A percentile compares a stretch with the other conserved stretches of the same genome.
These are phyloP conservation scores for Hymenoscyphus occultus DNA, from an alignment of 2,329 filamentous ascomycete genomes.

Conservation along the genomic window DNA sequence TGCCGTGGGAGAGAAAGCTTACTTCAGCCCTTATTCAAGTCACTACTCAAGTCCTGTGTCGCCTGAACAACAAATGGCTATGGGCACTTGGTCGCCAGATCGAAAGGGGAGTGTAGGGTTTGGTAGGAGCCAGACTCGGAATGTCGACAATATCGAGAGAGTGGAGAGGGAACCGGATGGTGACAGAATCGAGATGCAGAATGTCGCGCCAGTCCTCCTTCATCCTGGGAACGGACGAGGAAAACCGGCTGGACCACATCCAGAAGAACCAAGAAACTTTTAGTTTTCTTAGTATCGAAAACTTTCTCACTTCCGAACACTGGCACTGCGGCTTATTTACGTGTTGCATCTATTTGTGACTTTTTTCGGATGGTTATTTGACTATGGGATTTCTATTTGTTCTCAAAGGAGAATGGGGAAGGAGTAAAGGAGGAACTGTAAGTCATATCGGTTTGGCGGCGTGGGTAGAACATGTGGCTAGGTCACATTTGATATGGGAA, in stretches of 20 bases:
- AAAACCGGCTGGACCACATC: conserved; percentile 13
- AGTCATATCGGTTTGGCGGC: neutral
- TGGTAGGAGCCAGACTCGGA: conserved; percentile 14
- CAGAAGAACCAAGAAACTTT: conserved; percentile 24
- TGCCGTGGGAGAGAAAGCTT: conserved; percentile 43
- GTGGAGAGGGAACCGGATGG: conserved; percentile 21
- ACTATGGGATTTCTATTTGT: neutral
- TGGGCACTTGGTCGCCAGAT: conserved; percentile 18
- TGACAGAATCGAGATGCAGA: conserved; percentile 31
- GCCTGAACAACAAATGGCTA: conserved; percentile 19
- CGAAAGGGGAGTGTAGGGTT: conserved; percentile 22
- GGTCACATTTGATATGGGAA: neutral
- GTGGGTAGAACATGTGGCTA: neutral
- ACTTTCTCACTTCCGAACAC: neutral
- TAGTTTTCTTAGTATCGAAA: neutral
- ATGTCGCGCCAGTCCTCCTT: conserved; percentile 28
- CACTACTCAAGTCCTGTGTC: conserved; percentile 56
- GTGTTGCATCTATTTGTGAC: neutral
- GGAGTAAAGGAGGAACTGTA: neutral
- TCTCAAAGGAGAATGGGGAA: neutral
- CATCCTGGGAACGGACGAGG: conserved; percentile 29
- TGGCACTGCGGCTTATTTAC: neutral
- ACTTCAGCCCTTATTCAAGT: conserved; percentile 59
- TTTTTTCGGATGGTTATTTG: neutral
- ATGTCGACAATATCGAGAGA: conserved; percentile 11